Evolutionary conservation across 2,329 filamentous ascomycete species (phyloP).

Genomic region (Ophiosphaerella narmari): DNA sequence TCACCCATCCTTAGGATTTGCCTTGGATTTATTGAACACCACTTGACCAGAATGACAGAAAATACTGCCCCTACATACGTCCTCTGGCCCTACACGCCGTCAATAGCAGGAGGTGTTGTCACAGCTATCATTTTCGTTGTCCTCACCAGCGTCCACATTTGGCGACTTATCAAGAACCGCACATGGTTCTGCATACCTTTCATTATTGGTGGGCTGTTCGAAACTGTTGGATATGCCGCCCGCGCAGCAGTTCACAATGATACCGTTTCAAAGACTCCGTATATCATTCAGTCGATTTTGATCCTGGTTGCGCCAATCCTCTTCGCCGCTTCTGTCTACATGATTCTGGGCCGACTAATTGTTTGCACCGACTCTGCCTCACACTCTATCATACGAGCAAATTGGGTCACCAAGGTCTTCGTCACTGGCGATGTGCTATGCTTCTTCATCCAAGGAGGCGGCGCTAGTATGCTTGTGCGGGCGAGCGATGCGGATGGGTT

Average conservation of each 20-base stretch:
- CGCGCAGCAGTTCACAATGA: slow-evolving; percentile 38
- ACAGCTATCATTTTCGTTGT: slow-evolving; percentile 55
- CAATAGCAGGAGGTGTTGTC: slow-evolving; percentile 53
- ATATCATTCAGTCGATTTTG: slow-evolving; percentile 48
- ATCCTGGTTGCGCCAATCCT: slow-evolving; percentile 52
- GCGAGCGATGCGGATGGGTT: slow-evolving; percentile 26
- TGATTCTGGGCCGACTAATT: slow-evolving; percentile 53
- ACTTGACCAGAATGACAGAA: slow-evolving; percentile 20
- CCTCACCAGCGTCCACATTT: slow-evolving; percentile 50
- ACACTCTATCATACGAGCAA: slow-evolving; percentile 50
- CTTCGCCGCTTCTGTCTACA: slow-evolving; percentile 55
- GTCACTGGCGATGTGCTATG: slow-evolving; percentile 60
- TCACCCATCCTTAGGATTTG: too few species aligned
- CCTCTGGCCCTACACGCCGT: slow-evolving; percentile 52
- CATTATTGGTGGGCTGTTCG: slow-evolving; percentile 52
- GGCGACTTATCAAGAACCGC: slow-evolving; percentile 49
- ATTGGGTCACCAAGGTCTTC: slow-evolving; percentile 60
- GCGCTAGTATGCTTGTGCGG: slow-evolving; percentile 50
- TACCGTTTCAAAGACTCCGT: slow-evolving; percentile 35
- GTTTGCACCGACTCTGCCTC: slow-evolving; percentile 47
- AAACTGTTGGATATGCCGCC: slow-evolving; percentile 48
- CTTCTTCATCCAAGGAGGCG: slow-evolving; percentile 57
- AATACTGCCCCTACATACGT: slow-evolving; percentile 23
- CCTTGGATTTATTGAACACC: too few species aligned
- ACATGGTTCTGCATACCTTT: slow-evolving; percentile 59